Evolutionary conservation across 163 green algal species (phyloP), one percentile per base, ranked within the genome.

Genomic region (Smithsoniella earleae): DNA sequence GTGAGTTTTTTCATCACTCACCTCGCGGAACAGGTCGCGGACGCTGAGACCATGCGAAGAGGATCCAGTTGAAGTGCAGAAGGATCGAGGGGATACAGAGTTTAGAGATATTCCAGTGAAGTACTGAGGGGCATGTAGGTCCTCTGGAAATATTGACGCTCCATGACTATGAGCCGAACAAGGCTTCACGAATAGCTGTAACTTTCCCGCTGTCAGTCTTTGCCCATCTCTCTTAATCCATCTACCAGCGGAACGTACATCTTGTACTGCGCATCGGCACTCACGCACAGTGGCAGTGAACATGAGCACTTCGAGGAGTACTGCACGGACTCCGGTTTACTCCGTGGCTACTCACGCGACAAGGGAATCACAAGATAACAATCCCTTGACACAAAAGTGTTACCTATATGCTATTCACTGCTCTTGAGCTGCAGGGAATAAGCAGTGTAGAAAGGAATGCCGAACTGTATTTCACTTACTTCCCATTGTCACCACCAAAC

Each of bases 261-360:
- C 40, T 22, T 10, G 13, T 22, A 49, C 10, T 49, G 13, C 13
- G 40, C 10, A 49, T 10, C 40, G 40, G 13, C 40, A 49, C 13
- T 49, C 40, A 49, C 40, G 40, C 10, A 49, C 10, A 22, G 10
- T 49, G 13, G 40, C 40, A 49, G 40, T 49, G 13, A 49, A 22
- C 40, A 49, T 49, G 40, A 49, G 40, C 40, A 49, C 40, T 49
- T 49, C n/a, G n/a, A n/a, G n/a, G n/a, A n/a, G n/a, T n/a, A n/a
- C n/a, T n/a, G n/a, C n/a, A n/a, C n/a, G n/a, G n/a, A n/a, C n/a
- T n/a, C n/a, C n/a, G n/a, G n/a, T n/a, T n/a, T n/a, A n/a, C n/a
- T n/a, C n/a, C n/a, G n/a, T n/a, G n/a, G n/a, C n/a, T n/a, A n/a
- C n/a, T n/a, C n/a, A n/a, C n/a, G n/a, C n/a, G n/a, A n/a, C n/a